Conservation (phyloP, 2,329 filamentous ascomycete genomes). For the Colletotrichum aenigma region DNA sequence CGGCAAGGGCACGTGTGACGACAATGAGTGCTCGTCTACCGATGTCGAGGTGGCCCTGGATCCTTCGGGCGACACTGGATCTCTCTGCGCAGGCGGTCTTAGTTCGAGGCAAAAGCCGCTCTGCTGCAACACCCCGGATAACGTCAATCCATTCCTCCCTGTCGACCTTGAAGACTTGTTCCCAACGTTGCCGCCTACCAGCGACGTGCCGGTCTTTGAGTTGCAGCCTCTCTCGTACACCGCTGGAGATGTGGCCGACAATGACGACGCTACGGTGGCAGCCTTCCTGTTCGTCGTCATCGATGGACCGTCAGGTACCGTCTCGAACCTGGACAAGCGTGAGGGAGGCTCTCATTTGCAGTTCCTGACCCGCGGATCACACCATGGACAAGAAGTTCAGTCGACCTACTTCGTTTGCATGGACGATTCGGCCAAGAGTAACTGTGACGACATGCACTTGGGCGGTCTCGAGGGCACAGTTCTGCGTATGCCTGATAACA, state of each 20-base stretch:
- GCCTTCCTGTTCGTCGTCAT: constrained; percentile 38
- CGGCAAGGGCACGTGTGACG: constrained; percentile 35
- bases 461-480: background rate
- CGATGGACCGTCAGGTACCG: constrained; percentile 32
- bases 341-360: constrained; percentile 48
- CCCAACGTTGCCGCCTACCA: background rate
- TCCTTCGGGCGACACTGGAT: constrained; percentile 22
- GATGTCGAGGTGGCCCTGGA: constrained; percentile 29
- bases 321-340: constrained; percentile 39
- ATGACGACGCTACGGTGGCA: background rate
- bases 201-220: background rate
- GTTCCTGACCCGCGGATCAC: background rate
- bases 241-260: background rate
- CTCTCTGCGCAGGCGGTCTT: background rate
- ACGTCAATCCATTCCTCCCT: background rate
- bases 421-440: background rate
- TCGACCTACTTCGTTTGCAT: background rate
- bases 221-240: background rate
- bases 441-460: background rate
- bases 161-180: background rate
- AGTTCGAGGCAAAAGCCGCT: background rate
- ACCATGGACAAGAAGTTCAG: background rate
- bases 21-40: constrained; percentile 32
- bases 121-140: background rate
- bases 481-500: background rate